Conservation (phyloP, 768 basidiomycete genomes). For the Boletus tylopilopsis region DNA sequence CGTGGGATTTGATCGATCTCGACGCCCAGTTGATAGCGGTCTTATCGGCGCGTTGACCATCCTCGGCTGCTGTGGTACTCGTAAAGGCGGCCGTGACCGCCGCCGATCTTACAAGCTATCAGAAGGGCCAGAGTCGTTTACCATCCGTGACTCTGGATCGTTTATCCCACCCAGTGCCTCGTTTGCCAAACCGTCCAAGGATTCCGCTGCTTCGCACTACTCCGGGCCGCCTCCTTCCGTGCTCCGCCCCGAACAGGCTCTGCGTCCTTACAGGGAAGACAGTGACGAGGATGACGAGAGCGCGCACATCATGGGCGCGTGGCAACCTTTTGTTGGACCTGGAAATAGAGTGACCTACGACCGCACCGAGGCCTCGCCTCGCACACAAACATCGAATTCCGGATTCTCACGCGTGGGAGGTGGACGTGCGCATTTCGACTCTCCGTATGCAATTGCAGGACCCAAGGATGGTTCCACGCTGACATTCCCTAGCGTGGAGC, state of each 20-base stretch:
- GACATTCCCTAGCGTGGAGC: conserved; percentile 64
- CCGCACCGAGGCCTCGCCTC: conserved; percentile 25
- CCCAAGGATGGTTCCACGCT: conserved; percentile 50
- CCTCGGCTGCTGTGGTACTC: conserved; percentile 59
- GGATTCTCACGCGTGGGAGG: conserved; percentile 89
- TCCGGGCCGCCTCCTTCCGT: conserved; percentile 64
- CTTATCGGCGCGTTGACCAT: conserved; percentile 81
- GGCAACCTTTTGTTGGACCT: conserved; percentile 67
- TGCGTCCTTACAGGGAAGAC: conserved; percentile 72
- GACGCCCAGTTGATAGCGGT: conserved; percentile 77
- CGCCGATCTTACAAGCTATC: conserved; percentile 24
- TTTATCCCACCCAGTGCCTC: conserved; percentile 42
- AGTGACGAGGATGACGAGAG: conserved; percentile 66
- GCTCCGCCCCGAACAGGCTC: conserved; percentile 74
- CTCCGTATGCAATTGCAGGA: conserved; percentile 74
- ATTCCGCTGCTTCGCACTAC: conserved; percentile 32
- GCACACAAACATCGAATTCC: conserved; percentile 35
- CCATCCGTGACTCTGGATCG: conserved; percentile 42
- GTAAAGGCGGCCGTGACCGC: conserved; percentile 33
- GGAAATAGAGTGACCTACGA: conserved; percentile 22
- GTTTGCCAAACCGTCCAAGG: conserved; percentile 26
- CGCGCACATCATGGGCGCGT: conserved; percentile 93
- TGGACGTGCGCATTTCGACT: conserved; percentile 79
- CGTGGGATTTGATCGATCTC: conserved; percentile 81
- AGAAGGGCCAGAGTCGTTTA: conserved; percentile 27